These are phyloP conservation scores for Phytophthora sp. DNA, from an alignment of 352 stramenopile species.

Conservation along the genomic window DNA sequence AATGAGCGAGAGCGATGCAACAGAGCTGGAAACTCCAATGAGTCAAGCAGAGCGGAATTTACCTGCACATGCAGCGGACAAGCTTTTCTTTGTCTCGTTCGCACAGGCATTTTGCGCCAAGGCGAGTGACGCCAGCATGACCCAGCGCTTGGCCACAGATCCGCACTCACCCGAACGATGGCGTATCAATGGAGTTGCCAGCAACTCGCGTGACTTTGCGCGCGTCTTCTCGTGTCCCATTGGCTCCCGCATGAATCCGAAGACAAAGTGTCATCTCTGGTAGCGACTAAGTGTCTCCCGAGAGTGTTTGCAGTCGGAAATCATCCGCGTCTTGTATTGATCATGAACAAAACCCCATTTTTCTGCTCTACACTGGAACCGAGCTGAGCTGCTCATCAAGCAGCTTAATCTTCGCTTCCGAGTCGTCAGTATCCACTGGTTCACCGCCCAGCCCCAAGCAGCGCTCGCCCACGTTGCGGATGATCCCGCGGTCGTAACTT, in stretches of 20 bases:
- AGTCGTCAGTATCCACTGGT: slow-evolving; percentile 15
- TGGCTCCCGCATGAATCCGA: slow-evolving; percentile 71
- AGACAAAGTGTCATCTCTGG: slow-evolving; percentile 79
- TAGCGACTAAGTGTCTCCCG: slow-evolving; percentile 35
- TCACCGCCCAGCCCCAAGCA: slow-evolving; percentile 37
- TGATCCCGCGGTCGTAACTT: slow-evolving; percentile 54
- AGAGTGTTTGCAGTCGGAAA: not conserved
- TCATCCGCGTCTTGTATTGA: slow-evolving; percentile 12
- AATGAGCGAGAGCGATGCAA: slow-evolving; percentile 32
- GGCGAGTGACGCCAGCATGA: slow-evolving; percentile 59
- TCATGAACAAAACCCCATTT: slow-evolving; percentile 17
- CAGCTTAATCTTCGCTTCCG: slow-evolving; percentile 33
- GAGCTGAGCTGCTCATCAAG: slow-evolving; percentile 29
- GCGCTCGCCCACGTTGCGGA: slow-evolving; percentile 53
- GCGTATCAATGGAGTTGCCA: slow-evolving; percentile 81
- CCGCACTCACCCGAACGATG: slow-evolving; percentile 70
- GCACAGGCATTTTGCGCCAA: slow-evolving; percentile 78
- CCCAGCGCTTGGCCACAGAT: slow-evolving; percentile 58
- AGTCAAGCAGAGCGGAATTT: slow-evolving; percentile 30
- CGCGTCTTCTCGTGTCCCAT: slow-evolving; percentile 60
- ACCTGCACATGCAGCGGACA: slow-evolving; percentile 35
- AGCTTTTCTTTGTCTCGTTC: slow-evolving; percentile 84
- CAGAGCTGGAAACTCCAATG: slow-evolving; percentile 7
- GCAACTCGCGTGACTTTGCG: slow-evolving; percentile 79
- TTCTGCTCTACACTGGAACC: slow-evolving; percentile 23